Percentiles rank a stretch among this genome's conserved stretches.
Conservation (phyloP, 805 yeast species). For the Monosporozyma aquatica region DNA sequence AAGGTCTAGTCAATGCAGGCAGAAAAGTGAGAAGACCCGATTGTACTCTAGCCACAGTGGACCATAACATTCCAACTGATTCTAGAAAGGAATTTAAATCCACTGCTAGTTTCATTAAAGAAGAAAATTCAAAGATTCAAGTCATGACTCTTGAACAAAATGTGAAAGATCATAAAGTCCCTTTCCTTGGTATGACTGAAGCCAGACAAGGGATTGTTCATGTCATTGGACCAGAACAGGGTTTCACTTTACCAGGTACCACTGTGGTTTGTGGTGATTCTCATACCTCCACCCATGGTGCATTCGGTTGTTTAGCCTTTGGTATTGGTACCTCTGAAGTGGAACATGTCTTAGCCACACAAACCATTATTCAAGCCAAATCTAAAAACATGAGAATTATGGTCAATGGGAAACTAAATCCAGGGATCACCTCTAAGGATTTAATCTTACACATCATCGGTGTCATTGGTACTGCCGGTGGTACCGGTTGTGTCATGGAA, state of each 20-base stretch:
- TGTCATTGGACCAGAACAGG: constrained; percentile 98
- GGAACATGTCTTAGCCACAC: constrained; percentile 97
- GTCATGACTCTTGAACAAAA: constrained; percentile 88
- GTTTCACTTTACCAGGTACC: constrained; percentile 96
- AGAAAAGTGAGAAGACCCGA: constrained; percentile 85
- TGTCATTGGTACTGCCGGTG: constrained; percentile 97
- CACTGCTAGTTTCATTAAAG: constrained; percentile 72
- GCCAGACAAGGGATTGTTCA: constrained; percentile 96
- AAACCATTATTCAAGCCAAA: constrained; percentile 87
- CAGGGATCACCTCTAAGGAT: constrained; percentile 95
- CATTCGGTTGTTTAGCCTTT: constrained; percentile 93
- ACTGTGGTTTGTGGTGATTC: constrained; percentile 99
- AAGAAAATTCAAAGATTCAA: constrained; percentile 86
- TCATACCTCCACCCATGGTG: constrained; percentile 98
- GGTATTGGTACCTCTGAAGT: constrained; percentile 99
- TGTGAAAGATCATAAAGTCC: constrained; percentile 79
- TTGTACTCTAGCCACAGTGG: constrained; percentile 91
- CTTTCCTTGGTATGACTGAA: constrained; percentile 92
- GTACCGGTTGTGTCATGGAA: constrained; percentile 95
- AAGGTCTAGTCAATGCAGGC: constrained; percentile 82
- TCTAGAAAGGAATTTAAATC: constrained; percentile 71
- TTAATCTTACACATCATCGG: constrained; percentile 91
- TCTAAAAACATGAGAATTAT: constrained; percentile 91
- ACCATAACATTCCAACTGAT: constrained; percentile 93
- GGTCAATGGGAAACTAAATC: constrained; percentile 73